Conservation (phyloP, 2,329 filamentous ascomycete species). For the Chaetoscypha palmicola region DNA sequence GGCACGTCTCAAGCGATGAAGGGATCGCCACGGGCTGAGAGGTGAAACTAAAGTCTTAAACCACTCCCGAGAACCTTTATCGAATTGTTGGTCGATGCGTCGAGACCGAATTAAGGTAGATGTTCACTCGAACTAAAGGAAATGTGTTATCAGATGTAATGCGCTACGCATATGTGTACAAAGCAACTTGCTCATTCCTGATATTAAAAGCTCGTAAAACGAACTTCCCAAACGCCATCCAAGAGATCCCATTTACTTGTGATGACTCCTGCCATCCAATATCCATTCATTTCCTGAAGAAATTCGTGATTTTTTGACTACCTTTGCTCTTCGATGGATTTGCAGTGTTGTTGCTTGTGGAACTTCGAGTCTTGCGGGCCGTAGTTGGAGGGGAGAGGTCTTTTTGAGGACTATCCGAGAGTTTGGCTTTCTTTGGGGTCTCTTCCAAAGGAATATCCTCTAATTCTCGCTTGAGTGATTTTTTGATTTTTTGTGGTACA, state of each 20-base stretch:
- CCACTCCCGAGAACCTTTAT: too few relatives aligned
- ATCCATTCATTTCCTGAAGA: slow-evolving; percentile 36
- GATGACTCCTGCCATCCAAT: too few relatives aligned
- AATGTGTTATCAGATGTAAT: too few relatives aligned
- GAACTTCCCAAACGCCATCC: too few relatives aligned
- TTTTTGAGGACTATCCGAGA: slow-evolving; percentile 20
- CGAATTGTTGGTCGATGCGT: too few relatives aligned
- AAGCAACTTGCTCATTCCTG: too few relatives aligned
- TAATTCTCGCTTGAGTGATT: slow-evolving; percentile 26
- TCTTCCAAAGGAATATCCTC: slow-evolving; percentile 23
- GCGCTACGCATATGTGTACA: too few relatives aligned
- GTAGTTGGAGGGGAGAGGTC: slow-evolving; percentile 8
- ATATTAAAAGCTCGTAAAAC: too few relatives aligned
- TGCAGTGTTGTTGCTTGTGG: slow-evolving; percentile 16
- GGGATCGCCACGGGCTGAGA: background rate
- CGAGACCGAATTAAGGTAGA: too few relatives aligned
- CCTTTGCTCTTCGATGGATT: slow-evolving; percentile 22
- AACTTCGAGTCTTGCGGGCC: slow-evolving; percentile 11
- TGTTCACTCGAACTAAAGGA: too few relatives aligned
- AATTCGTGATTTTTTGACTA: slow-evolving; percentile 44
- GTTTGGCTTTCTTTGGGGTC: slow-evolving; percentile 23
- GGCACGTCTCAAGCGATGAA: slow-evolving; percentile 13
- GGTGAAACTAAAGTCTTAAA: background rate
- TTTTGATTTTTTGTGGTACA: slow-evolving; percentile 19
- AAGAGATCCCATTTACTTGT: too few relatives aligned